These are phyloP conservation scores for Austropuccinia psidii DNA, from an alignment of 1,284 basidiomycete genomes.

Conservation along the genomic window DNA sequence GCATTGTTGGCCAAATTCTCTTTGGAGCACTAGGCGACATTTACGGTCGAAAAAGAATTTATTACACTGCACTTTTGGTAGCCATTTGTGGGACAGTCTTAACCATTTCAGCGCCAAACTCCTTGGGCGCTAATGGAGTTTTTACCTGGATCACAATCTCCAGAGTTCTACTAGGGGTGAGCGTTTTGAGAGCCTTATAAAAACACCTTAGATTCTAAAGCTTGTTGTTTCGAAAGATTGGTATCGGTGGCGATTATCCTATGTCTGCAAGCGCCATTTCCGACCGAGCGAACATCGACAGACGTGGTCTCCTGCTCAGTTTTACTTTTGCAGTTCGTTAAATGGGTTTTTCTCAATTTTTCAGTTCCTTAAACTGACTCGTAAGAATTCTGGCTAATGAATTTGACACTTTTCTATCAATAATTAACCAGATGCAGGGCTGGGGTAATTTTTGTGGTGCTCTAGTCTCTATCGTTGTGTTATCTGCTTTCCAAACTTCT, in stretches of 20 bases:
- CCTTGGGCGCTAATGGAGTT: not conserved
- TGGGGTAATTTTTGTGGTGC: slow-evolving; percentile 9
- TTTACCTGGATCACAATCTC: slow-evolving; percentile 15
- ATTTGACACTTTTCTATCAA: too few species aligned
- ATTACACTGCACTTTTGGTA: not conserved
- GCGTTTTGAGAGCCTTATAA: not conserved
- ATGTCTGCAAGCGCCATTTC: slow-evolving; percentile 18
- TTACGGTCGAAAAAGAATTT: not conserved
- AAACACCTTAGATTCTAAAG: not conserved
- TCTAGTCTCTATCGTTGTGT: not conserved
- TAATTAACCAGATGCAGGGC: slow-evolving; percentile 8
- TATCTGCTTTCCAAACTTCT: not conserved
- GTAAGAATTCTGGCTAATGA: too few species aligned
- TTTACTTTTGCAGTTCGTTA: slow-evolving; percentile 13
- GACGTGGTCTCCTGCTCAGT: slow-evolving; percentile 1
- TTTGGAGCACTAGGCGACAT: slow-evolving; percentile 5
- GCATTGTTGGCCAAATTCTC: not conserved
- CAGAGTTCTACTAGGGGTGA: slow-evolving; percentile 7
- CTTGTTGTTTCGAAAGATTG: too few species aligned
- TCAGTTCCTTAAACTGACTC: too few species aligned
- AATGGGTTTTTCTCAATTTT: too few species aligned
- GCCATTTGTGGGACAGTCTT: not conserved
- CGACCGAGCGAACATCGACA: slow-evolving; percentile 6
- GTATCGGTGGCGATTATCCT: slow-evolving; percentile 20
- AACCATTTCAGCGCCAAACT: not conserved